A percentile compares a stretch with the other conserved stretches of the same genome.
phyloP scores from a whole-genome alignment of 2,329 filamentous ascomycete genomes.

The Hypoxylon sp. region DNA sequence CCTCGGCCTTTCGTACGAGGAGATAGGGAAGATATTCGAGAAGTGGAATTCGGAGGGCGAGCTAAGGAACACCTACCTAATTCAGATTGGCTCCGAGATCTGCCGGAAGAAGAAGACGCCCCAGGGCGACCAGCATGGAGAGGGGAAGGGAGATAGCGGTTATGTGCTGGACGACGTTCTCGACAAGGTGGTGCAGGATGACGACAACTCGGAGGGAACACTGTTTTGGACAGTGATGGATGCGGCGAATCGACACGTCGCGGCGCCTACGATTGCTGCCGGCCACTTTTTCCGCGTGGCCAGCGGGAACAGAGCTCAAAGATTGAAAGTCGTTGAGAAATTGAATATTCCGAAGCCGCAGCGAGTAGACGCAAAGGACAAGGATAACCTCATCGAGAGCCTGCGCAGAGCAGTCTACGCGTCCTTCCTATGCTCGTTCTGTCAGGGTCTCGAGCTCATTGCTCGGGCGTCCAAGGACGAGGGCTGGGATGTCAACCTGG shows the following conservation, averaged over 20 bases:
- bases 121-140: conserved; percentile 57
- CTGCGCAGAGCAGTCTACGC: conserved; percentile 74
- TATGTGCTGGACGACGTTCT: conserved; percentile 73
- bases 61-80: conserved; percentile 71
- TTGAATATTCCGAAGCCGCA: conserved; percentile 62
- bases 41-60: conserved; percentile 73
- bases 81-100: conserved; percentile 75
- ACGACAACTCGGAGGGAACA: conserved; percentile 76
- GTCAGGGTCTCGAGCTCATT: conserved; percentile 77
- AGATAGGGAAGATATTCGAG: conserved; percentile 72
- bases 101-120: conserved; percentile 36
- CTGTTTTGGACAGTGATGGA: conserved; percentile 76
- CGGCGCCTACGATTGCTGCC: conserved; percentile 73
- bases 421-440: conserved; percentile 73
- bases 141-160: conserved; percentile 60
- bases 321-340: conserved; percentile 59
- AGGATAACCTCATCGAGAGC: conserved; percentile 67
- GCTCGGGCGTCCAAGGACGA: conserved; percentile 70
- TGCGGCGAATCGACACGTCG: conserved; percentile 72
- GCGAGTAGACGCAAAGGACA: conserved; percentile 50
- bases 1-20: conserved; percentile 71
- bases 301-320: conserved; percentile 72
- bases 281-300: conserved; percentile 75
- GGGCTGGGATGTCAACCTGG: conserved; percentile 71
- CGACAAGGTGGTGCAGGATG: conserved; percentile 80